These are phyloP conservation scores for Colletotrichum truncatum DNA, from an alignment of 2,329 filamentous ascomycete genomes.

Conservation along the genomic window DNA sequence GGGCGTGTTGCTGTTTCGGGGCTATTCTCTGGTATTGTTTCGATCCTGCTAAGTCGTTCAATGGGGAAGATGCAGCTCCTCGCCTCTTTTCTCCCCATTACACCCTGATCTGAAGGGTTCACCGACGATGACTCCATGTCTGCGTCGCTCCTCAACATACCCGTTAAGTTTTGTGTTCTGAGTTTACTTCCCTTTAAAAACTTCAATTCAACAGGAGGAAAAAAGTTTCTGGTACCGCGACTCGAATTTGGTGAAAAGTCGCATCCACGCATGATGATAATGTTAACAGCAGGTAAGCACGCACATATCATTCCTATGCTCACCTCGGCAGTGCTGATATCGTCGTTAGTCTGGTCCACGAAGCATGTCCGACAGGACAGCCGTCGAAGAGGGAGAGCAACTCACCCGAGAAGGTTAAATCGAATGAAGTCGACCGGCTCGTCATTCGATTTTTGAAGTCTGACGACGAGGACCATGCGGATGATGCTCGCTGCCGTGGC, in stretches of 20 bases:
- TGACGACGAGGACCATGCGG: constrained; percentile 36
- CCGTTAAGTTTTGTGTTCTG: neutral
- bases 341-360: neutral
- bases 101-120: neutral
- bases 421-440: constrained; percentile 27
- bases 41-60: neutral
- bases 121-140: neutral
- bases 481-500: constrained; percentile 43
- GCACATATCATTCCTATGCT: constrained; percentile 43
- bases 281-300: constrained; percentile 40
- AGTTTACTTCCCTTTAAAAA: constrained; percentile 22
- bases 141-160: neutral
- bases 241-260: neutral
- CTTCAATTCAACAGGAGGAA: constrained; percentile 6
- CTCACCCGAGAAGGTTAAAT: constrained; percentile 20
- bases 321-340: constrained; percentile 37
- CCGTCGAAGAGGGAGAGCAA: constrained; percentile 36
- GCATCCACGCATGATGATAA: neutral
- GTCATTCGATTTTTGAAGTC: constrained; percentile 35
- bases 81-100: neutral
- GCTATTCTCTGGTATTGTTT: neutral
- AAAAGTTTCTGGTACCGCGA: neutral
- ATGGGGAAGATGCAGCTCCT: neutral
- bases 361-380: too few species aligned
- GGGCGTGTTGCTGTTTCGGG: neutral